A percentile compares a stretch with the other conserved stretches of the same genome.
These are phyloP conservation scores for Agrocybe chaxingu DNA, from an alignment of 768 basidiomycete genomes.

Conservation along the genomic window DNA sequence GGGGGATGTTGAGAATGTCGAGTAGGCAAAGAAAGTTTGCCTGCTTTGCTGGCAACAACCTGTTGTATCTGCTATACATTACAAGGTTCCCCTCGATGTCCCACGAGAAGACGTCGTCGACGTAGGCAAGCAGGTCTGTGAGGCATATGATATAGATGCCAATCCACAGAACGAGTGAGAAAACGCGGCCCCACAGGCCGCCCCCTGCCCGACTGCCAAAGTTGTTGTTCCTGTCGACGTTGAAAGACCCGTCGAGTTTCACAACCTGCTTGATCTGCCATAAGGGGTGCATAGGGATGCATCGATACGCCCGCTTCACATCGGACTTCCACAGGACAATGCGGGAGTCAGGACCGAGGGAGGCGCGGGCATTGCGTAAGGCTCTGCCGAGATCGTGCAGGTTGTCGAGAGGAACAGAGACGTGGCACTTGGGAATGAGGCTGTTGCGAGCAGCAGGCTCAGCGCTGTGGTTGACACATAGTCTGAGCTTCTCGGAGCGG, in stretches of 20 bases:
- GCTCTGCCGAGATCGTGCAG: constrained; percentile 6
- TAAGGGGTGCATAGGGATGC: constrained; percentile 25
- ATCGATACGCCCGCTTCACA: constrained; percentile 28
- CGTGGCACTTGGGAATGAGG: constrained; percentile 10
- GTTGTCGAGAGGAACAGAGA: constrained; percentile 10
- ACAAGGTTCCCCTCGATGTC: constrained; percentile 4
- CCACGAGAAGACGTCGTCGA: not conserved
- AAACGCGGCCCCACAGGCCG: too few relatives aligned
- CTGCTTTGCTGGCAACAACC: constrained; percentile 23
- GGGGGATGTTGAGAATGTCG: constrained; percentile 34
- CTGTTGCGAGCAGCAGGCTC: constrained; percentile 21
- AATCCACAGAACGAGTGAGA: too few relatives aligned
- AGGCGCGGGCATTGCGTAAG: not conserved
- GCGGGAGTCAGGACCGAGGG: not conserved
- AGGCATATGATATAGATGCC: too few relatives aligned
- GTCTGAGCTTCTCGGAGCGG: constrained; percentile 17
- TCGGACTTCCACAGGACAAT: constrained; percentile 30
- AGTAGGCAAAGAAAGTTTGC: constrained; percentile 27
- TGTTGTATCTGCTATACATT: constrained; percentile 12
- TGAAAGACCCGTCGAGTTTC: constrained; percentile 8
- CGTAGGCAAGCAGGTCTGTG: too few relatives aligned
- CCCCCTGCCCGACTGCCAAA: constrained; percentile 13
- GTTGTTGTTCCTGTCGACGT: constrained; percentile 18
- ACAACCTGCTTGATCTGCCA: constrained; percentile 38
- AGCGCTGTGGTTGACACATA: constrained; percentile 32